Evolutionary conservation across 345 rosid species (phyloP).

Genomic region (Toxicodendron radicans): DNA sequence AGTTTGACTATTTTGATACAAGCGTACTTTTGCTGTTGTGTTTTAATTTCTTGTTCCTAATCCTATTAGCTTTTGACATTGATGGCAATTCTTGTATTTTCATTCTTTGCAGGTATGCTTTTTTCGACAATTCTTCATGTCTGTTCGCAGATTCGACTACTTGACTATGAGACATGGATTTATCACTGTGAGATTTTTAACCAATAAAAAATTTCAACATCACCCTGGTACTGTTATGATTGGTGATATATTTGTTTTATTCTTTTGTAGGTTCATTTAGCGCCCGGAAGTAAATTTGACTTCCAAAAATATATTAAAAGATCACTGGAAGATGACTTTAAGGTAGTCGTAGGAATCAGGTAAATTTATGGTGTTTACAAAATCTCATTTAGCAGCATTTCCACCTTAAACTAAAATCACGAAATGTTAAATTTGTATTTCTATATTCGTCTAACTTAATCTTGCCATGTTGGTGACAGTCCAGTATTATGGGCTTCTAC

Average conservation of each 20-base stretch:
- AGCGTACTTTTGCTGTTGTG: not conserved
- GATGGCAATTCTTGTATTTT: not conserved
- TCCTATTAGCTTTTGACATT: not conserved
- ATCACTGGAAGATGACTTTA: slow-evolving; percentile 93
- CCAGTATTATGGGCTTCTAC: slow-evolving; percentile 79
- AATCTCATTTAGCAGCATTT: not conserved
- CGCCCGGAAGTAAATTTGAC: slow-evolving; percentile 81
- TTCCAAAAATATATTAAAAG: slow-evolving; percentile 89
- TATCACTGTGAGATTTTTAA: slow-evolving; percentile 51
- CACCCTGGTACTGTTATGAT: not conserved
- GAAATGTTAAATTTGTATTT: not conserved
- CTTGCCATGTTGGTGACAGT: slow-evolving; percentile 43
- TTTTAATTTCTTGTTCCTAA: not conserved
- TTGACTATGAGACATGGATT: slow-evolving; percentile 92
- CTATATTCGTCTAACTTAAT: slow-evolving; percentile 15
- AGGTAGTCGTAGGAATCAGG: slow-evolving; percentile 95
- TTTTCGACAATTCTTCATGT: slow-evolving; percentile 76
- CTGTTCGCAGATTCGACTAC: slow-evolving; percentile 78
- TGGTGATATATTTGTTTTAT: slow-evolving; percentile 8
- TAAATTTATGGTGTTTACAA: slow-evolving; percentile 21
- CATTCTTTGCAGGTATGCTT: slow-evolving; percentile 62
- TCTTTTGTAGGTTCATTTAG: slow-evolving; percentile 74
- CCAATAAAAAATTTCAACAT: not conserved
- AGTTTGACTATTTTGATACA: not conserved
- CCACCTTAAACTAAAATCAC: not conserved